Evolutionary conservation across 2,329 filamentous ascomycete species (phyloP).

Genomic region (Hypomyces rosellus): DNA sequence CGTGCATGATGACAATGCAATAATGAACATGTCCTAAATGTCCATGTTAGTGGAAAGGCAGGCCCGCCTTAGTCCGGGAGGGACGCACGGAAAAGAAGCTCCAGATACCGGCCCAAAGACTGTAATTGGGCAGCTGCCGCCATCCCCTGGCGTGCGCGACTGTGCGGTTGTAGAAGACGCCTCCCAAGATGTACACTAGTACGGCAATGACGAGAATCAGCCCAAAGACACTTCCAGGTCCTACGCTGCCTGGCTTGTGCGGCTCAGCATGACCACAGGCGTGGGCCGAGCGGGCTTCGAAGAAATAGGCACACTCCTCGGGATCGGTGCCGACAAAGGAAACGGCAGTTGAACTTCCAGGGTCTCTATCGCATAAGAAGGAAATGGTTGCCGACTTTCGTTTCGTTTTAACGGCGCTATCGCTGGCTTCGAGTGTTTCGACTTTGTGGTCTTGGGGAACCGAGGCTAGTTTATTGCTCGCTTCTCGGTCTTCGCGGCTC

Average conservation of each 20-base stretch:
- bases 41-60: slow-evolving; percentile 22
- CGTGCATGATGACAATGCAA: slow-evolving; percentile 62
- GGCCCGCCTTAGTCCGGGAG: slow-evolving; percentile 23
- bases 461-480: background rate
- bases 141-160: slow-evolving; percentile 92
- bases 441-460: slow-evolving; percentile 8
- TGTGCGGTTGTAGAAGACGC: slow-evolving; percentile 90
- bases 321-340: slow-evolving; percentile 79
- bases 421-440: slow-evolving; percentile 26
- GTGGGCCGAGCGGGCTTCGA: slow-evolving; percentile 80
- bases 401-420: slow-evolving; percentile 25
- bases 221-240: slow-evolving; percentile 74
- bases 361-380: slow-evolving; percentile 85
- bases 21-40: slow-evolving; percentile 58
- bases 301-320: slow-evolving; percentile 92
- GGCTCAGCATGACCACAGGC: slow-evolving; percentile 67
- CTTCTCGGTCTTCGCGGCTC: slow-evolving; percentile 27
- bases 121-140: slow-evolving; percentile 92
- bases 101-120: slow-evolving; percentile 82
- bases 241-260: slow-evolving; percentile 64
- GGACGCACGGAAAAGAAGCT: slow-evolving; percentile 65
- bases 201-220: slow-evolving; percentile 75
- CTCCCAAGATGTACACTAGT: slow-evolving; percentile 83
- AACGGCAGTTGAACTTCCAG: slow-evolving; percentile 60
- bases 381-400: slow-evolving; percentile 83